Percentiles rank a stretch among this genome's conserved stretches.
Conservation (phyloP, 2,329 filamentous ascomycete genomes). For the Ceratocystis papillata region DNA sequence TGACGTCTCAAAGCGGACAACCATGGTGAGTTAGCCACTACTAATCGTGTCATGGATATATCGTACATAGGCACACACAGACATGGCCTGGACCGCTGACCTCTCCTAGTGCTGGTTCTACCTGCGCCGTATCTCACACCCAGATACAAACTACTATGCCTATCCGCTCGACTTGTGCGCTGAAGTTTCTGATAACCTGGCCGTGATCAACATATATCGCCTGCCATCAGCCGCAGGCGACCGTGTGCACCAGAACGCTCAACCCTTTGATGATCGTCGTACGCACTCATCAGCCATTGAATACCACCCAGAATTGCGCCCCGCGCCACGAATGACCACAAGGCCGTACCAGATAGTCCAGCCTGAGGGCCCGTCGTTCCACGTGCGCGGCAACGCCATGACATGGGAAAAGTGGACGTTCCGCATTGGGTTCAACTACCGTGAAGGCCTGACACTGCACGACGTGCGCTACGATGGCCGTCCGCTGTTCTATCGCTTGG, state of each 20-base stretch:
- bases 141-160: constrained; percentile 47
- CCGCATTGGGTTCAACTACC: constrained; percentile 56
- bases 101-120: constrained; percentile 34
- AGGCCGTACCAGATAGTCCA: constrained; percentile 34
- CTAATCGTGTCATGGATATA: too few species aligned
- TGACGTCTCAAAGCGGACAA: constrained; percentile 39
- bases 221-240: constrained; percentile 36
- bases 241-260: constrained; percentile 35
- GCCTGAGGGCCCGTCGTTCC: constrained; percentile 33
- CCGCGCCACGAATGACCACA: constrained; percentile 28
- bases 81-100: neutral
- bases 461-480: constrained; percentile 56
- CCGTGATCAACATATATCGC: constrained; percentile 41
- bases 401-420: constrained; percentile 58
- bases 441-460: constrained; percentile 59
- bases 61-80: too few species aligned
- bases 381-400: constrained; percentile 37
- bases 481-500: constrained; percentile 56
- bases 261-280: constrained; percentile 26
- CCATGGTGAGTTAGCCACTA: constrained; percentile 35
- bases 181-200: constrained; percentile 40
- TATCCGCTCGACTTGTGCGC: constrained; percentile 46
- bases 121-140: constrained; percentile 32
- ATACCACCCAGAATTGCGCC: constrained; percentile 31
- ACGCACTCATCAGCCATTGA: constrained; percentile 23